Evolutionary conservation across 169 alveolate genomes (phyloP), one percentile per base, ranked within the genome.

Genomic region (Eimeria acervulina): DNA sequence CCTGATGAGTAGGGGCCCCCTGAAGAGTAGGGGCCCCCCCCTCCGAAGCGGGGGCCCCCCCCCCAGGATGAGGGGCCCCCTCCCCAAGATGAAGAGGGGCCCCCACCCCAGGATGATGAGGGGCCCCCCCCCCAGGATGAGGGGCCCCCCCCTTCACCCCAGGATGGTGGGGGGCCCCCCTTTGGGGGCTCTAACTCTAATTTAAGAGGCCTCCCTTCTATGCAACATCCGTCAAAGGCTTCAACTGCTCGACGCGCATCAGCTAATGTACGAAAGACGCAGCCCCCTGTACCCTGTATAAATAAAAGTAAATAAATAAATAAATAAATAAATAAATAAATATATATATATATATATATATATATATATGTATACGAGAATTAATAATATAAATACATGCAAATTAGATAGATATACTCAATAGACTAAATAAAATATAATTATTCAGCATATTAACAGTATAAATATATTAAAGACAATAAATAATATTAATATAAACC

Each of bases 281-380:
- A 96, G 44, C 98, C 98, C 12, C 98, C 98, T 21, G 98, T 97
- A 31, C 98, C 98, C 98, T 96, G 96, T 15, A 19, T 51, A 51
- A 51, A 17, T 17, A 51, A 1, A 10, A 51, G 59, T 17, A 1
- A 51, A 1, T 10, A 1, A 10, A 51, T 10, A 90, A 51, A 68
- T 44, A 72, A 21, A 17, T n/a, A 44, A 23, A 72, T 23, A 28
- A n/a, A 44, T 23, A 72, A 44, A 63, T 63, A 0, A 3, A 63
- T 12, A 63, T 15, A 15, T 26, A 13, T 21, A 63, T 10, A 63
- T n/a, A n/a, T n/a, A n/a, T n/a, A n/a, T n/a, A n/a, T n/a, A n/a
- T n/a, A n/a, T n/a, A n/a, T n/a, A n/a, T n/a, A n/a, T n/a, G n/a
- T n/a, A n/a, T n/a, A n/a, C n/a, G n/a, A n/a, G n/a, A n/a, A n/a